Base-by-base conservation (phyloP, 2,329 filamentous ascomycete genomes). In the Pseudovirgaria hyperparasitica region DNA sequence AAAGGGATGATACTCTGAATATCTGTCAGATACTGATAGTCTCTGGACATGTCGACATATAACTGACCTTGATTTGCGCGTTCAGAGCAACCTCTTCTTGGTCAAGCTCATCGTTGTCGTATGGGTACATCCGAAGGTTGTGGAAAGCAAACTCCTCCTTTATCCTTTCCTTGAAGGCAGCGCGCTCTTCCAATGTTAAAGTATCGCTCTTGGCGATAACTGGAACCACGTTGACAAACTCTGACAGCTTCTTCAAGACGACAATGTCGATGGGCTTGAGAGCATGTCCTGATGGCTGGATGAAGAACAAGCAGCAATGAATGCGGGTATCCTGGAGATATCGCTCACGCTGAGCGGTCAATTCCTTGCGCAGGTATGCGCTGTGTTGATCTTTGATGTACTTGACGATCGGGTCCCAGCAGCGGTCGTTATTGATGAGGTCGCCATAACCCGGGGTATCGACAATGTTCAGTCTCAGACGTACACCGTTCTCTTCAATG, bases 311-410 rank as follows among this genome's bases (percentile, higher is more conserved):
- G 62, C 90, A 98, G 76, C 85, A 94, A 70, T 98, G 90, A 52
- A 98, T 94, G 52, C 90, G 82, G 42, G 90, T 98, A 62, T 98
- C 90, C 67, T 93, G 87, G 44, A 98, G 94, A 62, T 98, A 98
- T 50, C 90, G 80, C 65, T 98, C 90, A 63, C 90, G 82, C 70
- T 98, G 90, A 43, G 90, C 90, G 30, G 90, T 96, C 52, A 98
- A 84, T 63, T 98, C 90, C 72, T 98, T 98, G 62, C 90, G 82
- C 46, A 98, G 76, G 67, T 96, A 98, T 49, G 90, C 87, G 28
- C 85, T 94, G 70, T 98, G 90, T 69, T 98, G 90, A 63, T 98
- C 90, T 72, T 98, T 98, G 72, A 98, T 98, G 65, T 98, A 98
- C 70, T 98, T 98, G 70, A 98, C 87, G 57, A 98, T 98, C 38